Evolutionary conservation across 2,329 filamentous ascomycete species (phyloP), one percentile per base, ranked within the genome.

Genomic region (Aureobasidium sp.): DNA sequence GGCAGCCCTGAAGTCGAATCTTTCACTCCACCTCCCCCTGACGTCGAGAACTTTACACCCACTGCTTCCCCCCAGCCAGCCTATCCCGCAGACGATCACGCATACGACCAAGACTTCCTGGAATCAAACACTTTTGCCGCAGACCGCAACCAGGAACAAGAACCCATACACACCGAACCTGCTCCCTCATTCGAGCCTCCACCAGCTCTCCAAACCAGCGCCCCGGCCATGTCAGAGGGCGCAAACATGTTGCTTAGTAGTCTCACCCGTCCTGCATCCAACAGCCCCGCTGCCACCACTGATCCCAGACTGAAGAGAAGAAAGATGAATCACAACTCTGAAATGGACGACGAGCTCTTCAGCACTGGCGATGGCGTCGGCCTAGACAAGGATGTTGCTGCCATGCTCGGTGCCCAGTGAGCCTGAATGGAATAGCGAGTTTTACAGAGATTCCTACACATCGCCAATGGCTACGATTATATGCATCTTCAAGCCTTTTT

Each of bases 1-100:
- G 62, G 57, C 10, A n/a, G 74, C 74, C 38, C 80, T 74, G 63
- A 77, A 57, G 64, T 69, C 7, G 71, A 73, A 61, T 64, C 67
- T 37, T 72, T 73, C 60, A 88, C 90, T 64, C 83, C 84, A 13
- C 84, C 85, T 63, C 85, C 90, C 35, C 92, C 93, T 1, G 85
- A 92, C 66, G 81, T 95, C 61, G 93, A 97, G 73, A 88, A 86
- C 6, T 79, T 96, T 60, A 96, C 92, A 0, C 92, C 91, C n/a
- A 89, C 88, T 1, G 83, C 84, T 60, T 74, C 75, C 9, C 73
- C 81, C 60, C 69, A 72, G 54, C 58, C 58, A 1, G 38, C 58
- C 29, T 60, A 45, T 54, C 74, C 71, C 5, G 51, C 59, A 8
- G 65, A 65, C 5, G 49, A 62, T 31, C 63, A 65, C n/a, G 38